These are phyloP conservation scores for Mycena vitilis DNA, from an alignment of 768 basidiomycete genomes.

Conservation along the genomic window DNA sequence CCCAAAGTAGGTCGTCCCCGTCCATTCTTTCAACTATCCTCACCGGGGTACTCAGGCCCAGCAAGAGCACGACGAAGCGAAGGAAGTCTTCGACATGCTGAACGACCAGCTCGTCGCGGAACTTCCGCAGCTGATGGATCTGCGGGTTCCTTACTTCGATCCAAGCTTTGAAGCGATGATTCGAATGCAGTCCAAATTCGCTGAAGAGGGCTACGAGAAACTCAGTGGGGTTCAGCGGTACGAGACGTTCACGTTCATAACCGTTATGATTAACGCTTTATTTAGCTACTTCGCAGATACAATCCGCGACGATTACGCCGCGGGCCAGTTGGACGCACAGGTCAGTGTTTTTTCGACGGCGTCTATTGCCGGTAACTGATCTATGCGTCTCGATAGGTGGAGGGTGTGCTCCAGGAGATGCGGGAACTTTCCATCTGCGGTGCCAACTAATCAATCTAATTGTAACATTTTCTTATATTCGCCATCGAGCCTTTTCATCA, in stretches of 20 bases:
- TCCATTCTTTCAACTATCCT: background rate
- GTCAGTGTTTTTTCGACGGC: slow-evolving; percentile 50
- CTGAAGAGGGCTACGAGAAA: slow-evolving; percentile 98
- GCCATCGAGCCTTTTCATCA: slow-evolving; percentile 8
- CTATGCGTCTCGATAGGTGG: slow-evolving; percentile 68
- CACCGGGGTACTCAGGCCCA: slow-evolving; percentile 71
- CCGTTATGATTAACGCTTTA: background rate
- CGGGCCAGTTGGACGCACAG: slow-evolving; percentile 95
- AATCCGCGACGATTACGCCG: slow-evolving; percentile 96
- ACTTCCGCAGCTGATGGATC: slow-evolving; percentile 91
- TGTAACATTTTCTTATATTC: slow-evolving; percentile 22
- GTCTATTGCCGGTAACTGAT: background rate
- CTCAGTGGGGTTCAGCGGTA: slow-evolving; percentile 93
- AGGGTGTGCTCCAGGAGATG: slow-evolving; percentile 97
- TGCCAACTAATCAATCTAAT: slow-evolving; percentile 50
- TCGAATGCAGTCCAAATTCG: slow-evolving; percentile 96
- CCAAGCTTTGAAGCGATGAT: slow-evolving; percentile 99
- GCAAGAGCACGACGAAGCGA: slow-evolving; percentile 94
- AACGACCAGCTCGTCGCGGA: slow-evolving; percentile 94
- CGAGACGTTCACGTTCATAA: slow-evolving; percentile 32
- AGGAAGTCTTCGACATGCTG: slow-evolving; percentile 92
- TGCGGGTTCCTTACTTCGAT: slow-evolving; percentile 97
- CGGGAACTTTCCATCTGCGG: slow-evolving; percentile 95
- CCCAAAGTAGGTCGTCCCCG: slow-evolving; percentile 68
- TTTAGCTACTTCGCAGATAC: slow-evolving; percentile 87